Evolutionary conservation across 495 filamentous ascomycete genomes (phyloP).

Genomic region (Tuber melanosporum): DNA sequence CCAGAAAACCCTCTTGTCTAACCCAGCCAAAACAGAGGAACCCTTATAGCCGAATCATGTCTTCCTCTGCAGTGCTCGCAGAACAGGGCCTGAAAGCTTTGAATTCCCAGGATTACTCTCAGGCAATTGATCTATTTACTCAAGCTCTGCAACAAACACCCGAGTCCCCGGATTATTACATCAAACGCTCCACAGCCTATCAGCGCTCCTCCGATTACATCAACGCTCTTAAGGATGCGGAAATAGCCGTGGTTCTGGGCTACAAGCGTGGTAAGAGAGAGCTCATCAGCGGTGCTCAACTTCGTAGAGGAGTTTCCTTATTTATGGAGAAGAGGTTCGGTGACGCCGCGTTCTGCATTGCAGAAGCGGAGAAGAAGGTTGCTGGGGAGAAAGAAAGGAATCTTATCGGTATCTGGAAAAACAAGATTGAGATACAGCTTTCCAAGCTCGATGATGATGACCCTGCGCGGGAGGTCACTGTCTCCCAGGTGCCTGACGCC

Average conservation of each 20-base stretch:
- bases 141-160: slow-evolving; percentile 61
- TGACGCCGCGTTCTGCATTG: slow-evolving; percentile 68
- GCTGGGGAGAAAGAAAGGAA: slow-evolving; percentile 55
- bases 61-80: slow-evolving; percentile 47
- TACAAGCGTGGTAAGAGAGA: slow-evolving; percentile 69
- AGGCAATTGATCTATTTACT: slow-evolving; percentile 68
- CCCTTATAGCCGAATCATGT: slow-evolving; percentile 13
- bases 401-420: slow-evolving; percentile 55
- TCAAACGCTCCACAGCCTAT: slow-evolving; percentile 79
- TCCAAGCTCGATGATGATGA: slow-evolving; percentile 56
- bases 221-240: slow-evolving; percentile 70
- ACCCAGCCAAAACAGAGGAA: neutral
- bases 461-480: slow-evolving; percentile 52
- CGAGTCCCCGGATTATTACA: slow-evolving; percentile 71
- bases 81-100: slow-evolving; percentile 60
- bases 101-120: slow-evolving; percentile 53
- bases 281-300: slow-evolving; percentile 70
- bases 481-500: slow-evolving; percentile 59
- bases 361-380: slow-evolving; percentile 55
- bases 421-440: slow-evolving; percentile 51
- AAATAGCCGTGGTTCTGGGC: slow-evolving; percentile 64
- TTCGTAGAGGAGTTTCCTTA: slow-evolving; percentile 69
- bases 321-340: slow-evolving; percentile 65
- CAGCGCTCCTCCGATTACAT: slow-evolving; percentile 51
- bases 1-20: neutral